Base-by-base conservation (phyloP, 2,329 filamentous ascomycete genomes). In the Trichophyton simii region DNA sequence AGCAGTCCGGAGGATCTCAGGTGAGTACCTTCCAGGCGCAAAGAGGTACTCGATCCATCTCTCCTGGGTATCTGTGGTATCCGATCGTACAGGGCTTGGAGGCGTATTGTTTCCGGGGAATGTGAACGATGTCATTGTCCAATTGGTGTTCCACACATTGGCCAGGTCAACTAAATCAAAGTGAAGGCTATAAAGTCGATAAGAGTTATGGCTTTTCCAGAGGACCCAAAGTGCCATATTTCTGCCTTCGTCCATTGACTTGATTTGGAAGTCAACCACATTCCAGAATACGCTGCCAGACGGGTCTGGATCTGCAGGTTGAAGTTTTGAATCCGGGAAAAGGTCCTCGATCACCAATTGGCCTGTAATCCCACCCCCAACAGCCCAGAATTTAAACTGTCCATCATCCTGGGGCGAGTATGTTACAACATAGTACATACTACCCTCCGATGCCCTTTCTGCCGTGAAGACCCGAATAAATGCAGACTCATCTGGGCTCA, bases 371-470 rank as follows among this genome's bases (percentile, higher is more conserved):
- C 74, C 82, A 60, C 86, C 83, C 66, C 85, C 83, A 18, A 87
- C 82, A 60, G 83, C 83, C 89, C 91, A 99, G 71, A 99, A 91
- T 72, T 96, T 97, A 80, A 99, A 97, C 70, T 92, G 87, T 41
- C 94, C 88, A 46, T 86, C 83, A 34, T 91, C 88, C 65, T 94
- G 84, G 0, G 94, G 92, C 9, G 91, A 96, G 73, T 91, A 96
- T 7, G 90, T 92, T 42, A 89, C 84, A 60, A 92, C 82, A 62
- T 82, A 81, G 69, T 84, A 86, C 44, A 75, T 70, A 63, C 79
- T 77, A 15, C 72, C 71, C 59, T 77, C 75, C 31, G 78, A 67
- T 20, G 77, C 76, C 18, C 76, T 76, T 54, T 78, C 75, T 11
- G 79, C 78, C 13, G 85, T 83, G 60, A 91, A 80, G 18, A 96